Percentiles rank a stretch among this genome's conserved stretches.
phyloP scores from a whole-genome alignment of 2,329 filamentous ascomycete species.

The Sphaerulina populicola region DNA sequence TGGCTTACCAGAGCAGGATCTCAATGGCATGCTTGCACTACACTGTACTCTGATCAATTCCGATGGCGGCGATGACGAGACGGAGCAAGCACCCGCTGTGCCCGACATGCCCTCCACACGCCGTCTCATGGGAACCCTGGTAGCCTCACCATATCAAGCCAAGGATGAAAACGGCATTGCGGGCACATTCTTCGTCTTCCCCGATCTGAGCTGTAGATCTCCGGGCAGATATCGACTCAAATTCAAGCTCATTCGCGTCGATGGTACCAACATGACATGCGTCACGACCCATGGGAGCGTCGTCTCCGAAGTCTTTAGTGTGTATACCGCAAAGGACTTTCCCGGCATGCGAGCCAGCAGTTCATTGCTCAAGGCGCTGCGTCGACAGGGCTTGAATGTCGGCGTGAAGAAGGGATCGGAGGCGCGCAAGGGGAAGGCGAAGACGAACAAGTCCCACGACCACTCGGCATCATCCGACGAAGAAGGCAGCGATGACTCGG shows the following conservation, averaged over 20 bases:
- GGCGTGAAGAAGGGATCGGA: slow-evolving; percentile 82
- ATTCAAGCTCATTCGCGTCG: slow-evolving; percentile 65
- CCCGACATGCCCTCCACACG: slow-evolving; percentile 61
- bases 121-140: slow-evolving; percentile 69
- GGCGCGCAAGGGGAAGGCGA: slow-evolving; percentile 33
- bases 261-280: slow-evolving; percentile 48
- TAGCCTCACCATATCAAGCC: slow-evolving; percentile 68
- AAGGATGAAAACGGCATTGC: slow-evolving; percentile 63
- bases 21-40: slow-evolving; percentile 52
- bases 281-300: slow-evolving; percentile 45
- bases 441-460: slow-evolving; percentile 23
- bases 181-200: slow-evolving; percentile 80
- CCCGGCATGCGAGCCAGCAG: slow-evolving; percentile 76
- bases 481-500: slow-evolving; percentile 15
- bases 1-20: slow-evolving; percentile 50
- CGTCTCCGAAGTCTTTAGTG: slow-evolving; percentile 64
- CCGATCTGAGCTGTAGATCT: slow-evolving; percentile 70
- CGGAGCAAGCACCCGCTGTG: slow-evolving; percentile 39
- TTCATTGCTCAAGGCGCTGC: slow-evolving; percentile 61
- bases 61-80: slow-evolving; percentile 58
- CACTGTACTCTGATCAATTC: slow-evolving; percentile 70
- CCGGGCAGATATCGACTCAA: slow-evolving; percentile 66
- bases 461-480: slow-evolving; percentile 15
- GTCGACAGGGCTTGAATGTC: slow-evolving; percentile 73
- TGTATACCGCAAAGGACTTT: slow-evolving; percentile 79